A percentile compares a stretch with the other conserved stretches of the same genome.
Evolutionary conservation across 371 early-diverging fungal species (phyloP).

Genomic region (Thermomucor indicae-seudaticae): DNA sequence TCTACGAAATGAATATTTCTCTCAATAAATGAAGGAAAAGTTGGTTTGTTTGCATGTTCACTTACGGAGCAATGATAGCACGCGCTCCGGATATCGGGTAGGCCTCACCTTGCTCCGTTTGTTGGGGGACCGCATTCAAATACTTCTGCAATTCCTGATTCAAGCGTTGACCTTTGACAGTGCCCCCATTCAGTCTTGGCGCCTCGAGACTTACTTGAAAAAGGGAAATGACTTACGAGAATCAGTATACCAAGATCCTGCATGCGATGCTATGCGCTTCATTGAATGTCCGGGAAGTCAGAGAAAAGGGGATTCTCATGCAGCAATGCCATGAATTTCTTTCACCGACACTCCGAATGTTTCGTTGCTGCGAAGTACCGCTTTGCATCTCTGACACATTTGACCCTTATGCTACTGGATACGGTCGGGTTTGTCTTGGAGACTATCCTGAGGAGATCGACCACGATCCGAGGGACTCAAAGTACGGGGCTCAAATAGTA

Average conservation of each 20-base stretch:
- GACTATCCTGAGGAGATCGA: too few species aligned
- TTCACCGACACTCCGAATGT: too few species aligned
- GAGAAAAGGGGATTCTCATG: neutral
- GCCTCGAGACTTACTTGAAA: neutral
- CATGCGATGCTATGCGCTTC: constrained; percentile 59
- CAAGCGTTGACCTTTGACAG: constrained; percentile 17
- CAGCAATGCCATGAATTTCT: too few species aligned
- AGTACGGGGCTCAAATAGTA: too few species aligned
- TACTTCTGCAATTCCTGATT: constrained; percentile 49
- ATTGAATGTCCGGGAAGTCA: neutral
- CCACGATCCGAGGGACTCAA: too few species aligned
- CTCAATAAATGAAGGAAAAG: neutral
- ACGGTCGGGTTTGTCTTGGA: too few species aligned
- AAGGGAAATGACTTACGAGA: constrained; percentile 29
- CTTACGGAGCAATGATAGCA: constrained; percentile 86
- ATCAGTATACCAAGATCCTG: constrained; percentile 79
- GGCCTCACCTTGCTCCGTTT: constrained; percentile 24
- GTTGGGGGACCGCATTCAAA: constrained; percentile 42
- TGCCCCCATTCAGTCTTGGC: neutral
- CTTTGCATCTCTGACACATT: too few species aligned
- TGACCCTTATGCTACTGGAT: too few species aligned
- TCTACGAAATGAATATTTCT: constrained; percentile 29
- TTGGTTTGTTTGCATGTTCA: neutral
- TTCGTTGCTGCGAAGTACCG: too few species aligned
- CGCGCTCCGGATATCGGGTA: constrained; percentile 55